These are phyloP conservation scores for Halophytophthora polymorphica DNA, from an alignment of 352 stramenopile species.

Conservation along the genomic window DNA sequence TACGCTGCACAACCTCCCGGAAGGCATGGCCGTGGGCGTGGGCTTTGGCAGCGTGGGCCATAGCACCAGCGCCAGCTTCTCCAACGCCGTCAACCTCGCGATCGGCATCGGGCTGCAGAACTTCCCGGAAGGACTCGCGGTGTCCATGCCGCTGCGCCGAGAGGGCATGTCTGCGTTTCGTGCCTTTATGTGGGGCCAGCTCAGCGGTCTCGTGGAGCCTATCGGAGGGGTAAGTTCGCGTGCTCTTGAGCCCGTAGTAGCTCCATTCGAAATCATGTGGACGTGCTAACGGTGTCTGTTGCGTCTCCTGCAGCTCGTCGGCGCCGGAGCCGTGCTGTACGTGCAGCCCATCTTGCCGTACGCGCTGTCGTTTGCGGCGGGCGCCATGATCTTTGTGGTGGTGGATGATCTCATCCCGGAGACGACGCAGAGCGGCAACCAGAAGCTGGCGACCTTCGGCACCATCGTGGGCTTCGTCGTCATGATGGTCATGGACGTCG, in stretches of 20 bases:
- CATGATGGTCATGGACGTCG: slow-evolving; percentile 91
- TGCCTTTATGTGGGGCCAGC: slow-evolving; percentile 89
- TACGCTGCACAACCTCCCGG: slow-evolving; percentile 88
- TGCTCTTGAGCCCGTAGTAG: neutral
- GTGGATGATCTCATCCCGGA: slow-evolving; percentile 91
- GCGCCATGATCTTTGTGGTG: slow-evolving; percentile 92
- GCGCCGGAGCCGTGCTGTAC: slow-evolving; percentile 78
- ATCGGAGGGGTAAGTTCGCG: slow-evolving; percentile 68
- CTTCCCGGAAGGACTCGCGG: slow-evolving; percentile 86
- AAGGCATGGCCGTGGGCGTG: slow-evolving; percentile 88
- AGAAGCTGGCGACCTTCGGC: slow-evolving; percentile 83
- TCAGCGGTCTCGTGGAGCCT: slow-evolving; percentile 87
- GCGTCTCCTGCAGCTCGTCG: slow-evolving; percentile 53
- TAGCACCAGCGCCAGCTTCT: slow-evolving; percentile 64
- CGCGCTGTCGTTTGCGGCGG: slow-evolving; percentile 87
- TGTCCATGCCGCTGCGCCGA: slow-evolving; percentile 85
- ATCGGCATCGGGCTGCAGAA: slow-evolving; percentile 90
- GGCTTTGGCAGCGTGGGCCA: slow-evolving; percentile 86
- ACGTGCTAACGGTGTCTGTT: slow-evolving; percentile 6
- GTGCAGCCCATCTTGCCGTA: slow-evolving; percentile 89
- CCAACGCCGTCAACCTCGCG: slow-evolving; percentile 81
- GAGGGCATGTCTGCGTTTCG: slow-evolving; percentile 80
- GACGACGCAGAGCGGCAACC: slow-evolving; percentile 84
- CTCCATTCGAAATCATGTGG: neutral
- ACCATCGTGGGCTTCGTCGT: slow-evolving; percentile 90